Evolutionary conservation across 208 protist species (phyloP).

Genomic region (Wallacemonas sp.): DNA sequence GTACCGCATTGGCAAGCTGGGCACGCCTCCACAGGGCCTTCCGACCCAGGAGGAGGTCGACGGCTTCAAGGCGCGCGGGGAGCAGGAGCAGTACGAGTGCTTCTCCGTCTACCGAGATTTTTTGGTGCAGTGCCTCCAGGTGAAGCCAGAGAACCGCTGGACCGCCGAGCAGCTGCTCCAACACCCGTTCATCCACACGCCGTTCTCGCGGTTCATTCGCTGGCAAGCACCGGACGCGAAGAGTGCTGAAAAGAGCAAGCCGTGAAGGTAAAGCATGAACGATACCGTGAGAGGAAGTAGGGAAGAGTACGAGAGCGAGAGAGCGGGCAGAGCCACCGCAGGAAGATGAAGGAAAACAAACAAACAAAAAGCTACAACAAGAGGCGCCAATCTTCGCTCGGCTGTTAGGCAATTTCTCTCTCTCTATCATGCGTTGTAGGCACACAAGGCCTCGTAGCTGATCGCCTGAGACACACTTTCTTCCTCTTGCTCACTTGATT

Average conservation of each 20-base stretch:
- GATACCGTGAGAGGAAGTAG: too few relatives aligned
- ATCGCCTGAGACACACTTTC: too few relatives aligned
- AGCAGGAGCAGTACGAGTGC: constrained; percentile 31
- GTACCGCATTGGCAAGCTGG: constrained; percentile 47
- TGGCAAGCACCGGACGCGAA: constrained; percentile 34
- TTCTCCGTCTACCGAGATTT: constrained; percentile 62
- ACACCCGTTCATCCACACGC: constrained; percentile 52
- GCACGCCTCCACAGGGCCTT: constrained; percentile 48
- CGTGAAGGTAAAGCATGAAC: not conserved
- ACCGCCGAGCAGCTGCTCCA: constrained; percentile 43
- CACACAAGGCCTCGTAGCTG: too few relatives aligned
- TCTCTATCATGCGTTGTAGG: too few relatives aligned
- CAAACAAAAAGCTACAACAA: too few relatives aligned
- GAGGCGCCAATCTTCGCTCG: too few relatives aligned
- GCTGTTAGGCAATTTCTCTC: too few relatives aligned
- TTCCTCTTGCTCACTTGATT: too few relatives aligned
- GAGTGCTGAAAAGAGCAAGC: not conserved
- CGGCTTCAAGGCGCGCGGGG: constrained; percentile 12
- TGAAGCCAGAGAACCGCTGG: constrained; percentile 54
- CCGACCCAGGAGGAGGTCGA: constrained; percentile 50
- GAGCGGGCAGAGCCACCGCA: not conserved
- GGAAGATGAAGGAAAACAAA: not conserved
- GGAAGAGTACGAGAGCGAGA: too few relatives aligned
- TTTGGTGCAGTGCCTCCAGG: constrained; percentile 40
- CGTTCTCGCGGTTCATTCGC: constrained; percentile 46